Conservation (phyloP, 2,329 filamentous ascomycete species). For the Cytospora mali region DNA sequence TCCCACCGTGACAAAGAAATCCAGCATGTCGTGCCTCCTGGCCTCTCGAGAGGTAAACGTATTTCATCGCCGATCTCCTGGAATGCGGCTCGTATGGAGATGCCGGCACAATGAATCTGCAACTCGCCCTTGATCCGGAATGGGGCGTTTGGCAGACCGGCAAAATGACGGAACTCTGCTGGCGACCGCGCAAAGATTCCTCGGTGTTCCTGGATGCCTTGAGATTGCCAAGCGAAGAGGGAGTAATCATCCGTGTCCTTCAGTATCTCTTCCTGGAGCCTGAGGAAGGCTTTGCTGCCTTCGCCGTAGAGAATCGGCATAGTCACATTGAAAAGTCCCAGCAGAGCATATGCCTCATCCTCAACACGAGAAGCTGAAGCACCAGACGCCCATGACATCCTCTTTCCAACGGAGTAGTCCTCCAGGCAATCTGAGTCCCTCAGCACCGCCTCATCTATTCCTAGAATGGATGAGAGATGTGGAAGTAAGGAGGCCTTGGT, state of each 20-base stretch:
- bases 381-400: slow-evolving; percentile 17
- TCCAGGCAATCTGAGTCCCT: not conserved
- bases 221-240: not conserved
- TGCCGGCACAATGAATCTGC: not conserved
- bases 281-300: slow-evolving; percentile 2
- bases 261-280: slow-evolving; percentile 23
- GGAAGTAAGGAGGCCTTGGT: not conserved
- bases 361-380: slow-evolving; percentile 4
- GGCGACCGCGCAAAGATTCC: slow-evolving; percentile 11
- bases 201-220: not conserved
- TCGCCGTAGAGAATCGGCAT: slow-evolving; percentile 22
- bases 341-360: slow-evolving; percentile 22
- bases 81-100: not conserved
- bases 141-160: not conserved
- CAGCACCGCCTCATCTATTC: not conserved
- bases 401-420: slow-evolving; percentile 8
- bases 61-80: not conserved
- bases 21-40: not conserved
- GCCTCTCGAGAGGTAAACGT: not conserved
- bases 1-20: not conserved
- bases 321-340: slow-evolving; percentile 23
- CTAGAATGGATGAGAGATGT: not conserved
- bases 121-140: not conserved
- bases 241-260: slow-evolving; percentile 14
- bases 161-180: slow-evolving; percentile 5